These are phyloP conservation scores for Smittium mucronatum DNA, from an alignment of 371 early-diverging fungal genomes.

Conservation along the genomic window DNA sequence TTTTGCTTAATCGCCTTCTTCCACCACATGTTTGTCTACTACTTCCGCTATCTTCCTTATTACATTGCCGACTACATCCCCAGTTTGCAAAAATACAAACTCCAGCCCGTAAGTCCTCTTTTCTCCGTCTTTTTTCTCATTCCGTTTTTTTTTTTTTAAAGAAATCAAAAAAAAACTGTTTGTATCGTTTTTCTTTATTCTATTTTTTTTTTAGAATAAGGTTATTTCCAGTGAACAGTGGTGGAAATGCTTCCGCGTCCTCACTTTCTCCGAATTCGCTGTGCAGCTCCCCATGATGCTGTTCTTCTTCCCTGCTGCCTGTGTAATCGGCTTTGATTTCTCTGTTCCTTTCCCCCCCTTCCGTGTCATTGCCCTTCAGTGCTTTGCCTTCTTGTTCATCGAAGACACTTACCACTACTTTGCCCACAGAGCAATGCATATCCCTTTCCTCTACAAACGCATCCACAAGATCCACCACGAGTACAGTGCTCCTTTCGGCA, in stretches of 20 bases:
- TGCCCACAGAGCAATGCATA: constrained; percentile 41
- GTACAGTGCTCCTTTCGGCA: constrained; percentile 44
- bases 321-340: constrained; percentile 65
- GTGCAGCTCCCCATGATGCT: constrained; percentile 79
- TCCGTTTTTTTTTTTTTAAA: background rate
- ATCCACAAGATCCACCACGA: constrained; percentile 49
- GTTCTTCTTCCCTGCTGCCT: constrained; percentile 70
- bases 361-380: constrained; percentile 32
- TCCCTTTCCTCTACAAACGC: constrained; percentile 34
- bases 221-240: constrained; percentile 46
- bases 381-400: constrained; percentile 36
- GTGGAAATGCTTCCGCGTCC: constrained; percentile 61
- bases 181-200: background rate
- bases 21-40: constrained; percentile 65
- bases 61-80: constrained; percentile 57
- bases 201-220: constrained; percentile 51
- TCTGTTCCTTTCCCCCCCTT: constrained; percentile 65
- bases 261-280: constrained; percentile 56
- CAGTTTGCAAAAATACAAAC: constrained; percentile 61
- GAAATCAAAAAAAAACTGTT: background rate
- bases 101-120: constrained; percentile 55
- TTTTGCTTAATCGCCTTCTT: constrained; percentile 50
- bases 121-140: background rate
- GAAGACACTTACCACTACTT: constrained; percentile 49
- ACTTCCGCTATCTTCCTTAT: constrained; percentile 63